These are phyloP conservation scores for Rhizophora mangle DNA, from an alignment of 345 rosid genomes.

Conservation along the genomic window DNA sequence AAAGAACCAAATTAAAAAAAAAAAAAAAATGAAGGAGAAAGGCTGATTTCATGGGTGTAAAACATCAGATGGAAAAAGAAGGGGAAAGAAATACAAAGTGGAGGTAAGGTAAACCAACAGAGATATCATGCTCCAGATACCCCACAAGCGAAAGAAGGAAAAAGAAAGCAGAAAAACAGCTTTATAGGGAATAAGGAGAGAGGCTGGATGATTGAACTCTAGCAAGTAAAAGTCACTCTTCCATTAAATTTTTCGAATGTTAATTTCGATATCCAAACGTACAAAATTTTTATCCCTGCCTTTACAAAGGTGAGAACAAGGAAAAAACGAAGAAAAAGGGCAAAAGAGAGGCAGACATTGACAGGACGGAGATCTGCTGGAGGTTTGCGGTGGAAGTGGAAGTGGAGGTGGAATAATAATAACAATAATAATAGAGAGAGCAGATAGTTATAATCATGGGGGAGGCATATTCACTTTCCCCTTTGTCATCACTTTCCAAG, in stretches of 20 bases:
- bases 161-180: conserved; percentile 34
- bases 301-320: not conserved
- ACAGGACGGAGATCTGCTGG: conserved; percentile 43
- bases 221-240: conserved; percentile 24
- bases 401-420: conserved; percentile 42
- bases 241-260: conserved; percentile 13
- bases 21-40: not conserved
- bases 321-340: conserved; percentile 10
- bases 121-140: conserved; percentile 23
- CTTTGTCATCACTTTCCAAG: conserved; percentile 76
- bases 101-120: conserved; percentile 25
- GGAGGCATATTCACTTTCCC: conserved; percentile 76
- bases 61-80: conserved; percentile 26
- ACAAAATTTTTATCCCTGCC: not conserved
- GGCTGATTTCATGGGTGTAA: conserved; percentile 10
- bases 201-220: conserved; percentile 50
- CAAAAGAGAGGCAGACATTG: conserved; percentile 23
- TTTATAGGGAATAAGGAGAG: conserved; percentile 55
- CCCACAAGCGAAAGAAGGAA: conserved; percentile 37
- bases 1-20: conserved; percentile 5
- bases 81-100: conserved; percentile 30
- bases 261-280: conserved; percentile 6
- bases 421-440: conserved; percentile 38
- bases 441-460: conserved; percentile 58
- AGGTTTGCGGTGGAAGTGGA: conserved; percentile 45